Evolutionary conservation across 2,329 filamentous ascomycete species (phyloP), one percentile per base, ranked within the genome.

Genomic region (Penicillium sp.): DNA sequence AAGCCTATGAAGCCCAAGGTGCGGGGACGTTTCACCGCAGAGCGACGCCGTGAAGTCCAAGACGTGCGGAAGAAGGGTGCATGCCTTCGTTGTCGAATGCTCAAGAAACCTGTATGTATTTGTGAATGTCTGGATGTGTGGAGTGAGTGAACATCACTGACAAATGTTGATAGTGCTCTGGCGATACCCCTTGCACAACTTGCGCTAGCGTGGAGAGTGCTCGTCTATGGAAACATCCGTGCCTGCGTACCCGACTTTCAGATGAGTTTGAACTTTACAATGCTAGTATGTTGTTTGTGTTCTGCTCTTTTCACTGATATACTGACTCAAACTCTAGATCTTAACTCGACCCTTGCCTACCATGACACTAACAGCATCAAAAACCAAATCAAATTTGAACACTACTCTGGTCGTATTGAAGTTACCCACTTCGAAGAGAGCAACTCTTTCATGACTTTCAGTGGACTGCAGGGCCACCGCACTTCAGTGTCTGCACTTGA

Each of bases 51-150:
- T 59, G 82, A 86, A 64, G 83, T 86, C 2, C 80, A 83, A 59
- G 78, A 82, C 57, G 80, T 85, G 33, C 77, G 84, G 25, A 85
- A 85, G 67, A 76, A 79, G 50, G 84, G 84, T 12, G 84, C 84
- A 8, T 86, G 84, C 63, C 80, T 86, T 58, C 80, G 84, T 33
- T 86, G 84, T 66, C 81, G 83, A 14, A 85, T 86, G 83, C 72
- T 86, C 25, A 86, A 85, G 71, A 86, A 86, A 63, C 81, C 82
- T 36, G 75, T 77, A 72, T 59, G 69, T 38, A 45, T 17, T 4
- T 25, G 28, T 31, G n/a, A 11, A 41, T 5, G n/a, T n/a, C 10
- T 14, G 35, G 17, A 28, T 14, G 14, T 35, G 30, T n/a, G 25
- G 17, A 28, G 6, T n/a, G 14, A 25, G n/a, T 19, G 26, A 51